These are phyloP conservation scores for Avicennia marina DNA, from an alignment of 257 asterid genomes.

Conservation along the genomic window DNA sequence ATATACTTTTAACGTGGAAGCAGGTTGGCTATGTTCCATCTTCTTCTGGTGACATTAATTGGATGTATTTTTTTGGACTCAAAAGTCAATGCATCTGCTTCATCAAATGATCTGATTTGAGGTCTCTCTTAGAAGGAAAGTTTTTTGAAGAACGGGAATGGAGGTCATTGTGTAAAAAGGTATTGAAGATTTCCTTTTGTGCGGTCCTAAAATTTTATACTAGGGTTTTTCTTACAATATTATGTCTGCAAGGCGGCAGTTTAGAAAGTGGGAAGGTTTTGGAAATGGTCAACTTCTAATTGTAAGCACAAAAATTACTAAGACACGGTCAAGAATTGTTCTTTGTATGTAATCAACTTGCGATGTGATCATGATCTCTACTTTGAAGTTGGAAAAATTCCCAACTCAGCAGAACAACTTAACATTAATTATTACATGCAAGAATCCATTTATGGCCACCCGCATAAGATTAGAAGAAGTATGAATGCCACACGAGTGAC, in stretches of 20 bases:
- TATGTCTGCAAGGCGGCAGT: background rate
- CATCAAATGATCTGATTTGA: background rate
- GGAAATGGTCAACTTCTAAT: too few species aligned
- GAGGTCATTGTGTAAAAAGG: background rate
- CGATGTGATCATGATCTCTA: too few species aligned
- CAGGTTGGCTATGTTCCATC: too few species aligned
- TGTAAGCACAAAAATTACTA: too few species aligned
- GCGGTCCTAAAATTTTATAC: too few species aligned
- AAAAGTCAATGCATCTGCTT: conserved; percentile 20
- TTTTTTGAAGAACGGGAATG: too few species aligned
- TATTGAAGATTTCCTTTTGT: background rate
- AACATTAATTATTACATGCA: background rate
- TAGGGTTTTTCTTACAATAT: background rate
- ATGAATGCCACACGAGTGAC: background rate
- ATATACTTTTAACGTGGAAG: too few species aligned
- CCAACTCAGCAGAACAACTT: too few species aligned
- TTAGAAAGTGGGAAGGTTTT: too few species aligned
- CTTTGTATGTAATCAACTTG: too few species aligned
- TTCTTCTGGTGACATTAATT: conserved; percentile 1
- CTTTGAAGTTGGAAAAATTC: background rate
- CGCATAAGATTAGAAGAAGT: background rate
- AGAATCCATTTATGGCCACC: background rate
- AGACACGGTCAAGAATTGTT: too few species aligned
- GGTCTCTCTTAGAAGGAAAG: too few species aligned
- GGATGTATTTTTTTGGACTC: conserved; percentile 3